Evolutionary conservation across 2,329 filamentous ascomycete species (phyloP), one percentile per base, ranked within the genome.

Genomic region (Aspergillus transmontanensis): DNA sequence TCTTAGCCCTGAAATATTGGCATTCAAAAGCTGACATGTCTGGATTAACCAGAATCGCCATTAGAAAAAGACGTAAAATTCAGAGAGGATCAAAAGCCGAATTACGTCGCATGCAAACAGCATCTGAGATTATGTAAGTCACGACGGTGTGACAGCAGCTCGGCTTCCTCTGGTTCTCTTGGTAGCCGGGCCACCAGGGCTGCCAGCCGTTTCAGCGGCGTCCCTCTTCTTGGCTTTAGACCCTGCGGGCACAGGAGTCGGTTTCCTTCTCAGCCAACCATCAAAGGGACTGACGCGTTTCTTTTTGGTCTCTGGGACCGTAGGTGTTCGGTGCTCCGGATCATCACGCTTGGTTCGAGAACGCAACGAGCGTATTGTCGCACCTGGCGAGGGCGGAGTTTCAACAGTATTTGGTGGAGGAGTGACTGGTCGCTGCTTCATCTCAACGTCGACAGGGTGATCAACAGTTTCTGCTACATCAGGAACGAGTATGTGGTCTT

Each of bases 281-380:
- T 76, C 74, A 64, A 81, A 81, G 3, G 79, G 78, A 61, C 77
- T 80, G 34, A 71, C 68, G 50, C 74, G 74, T 64, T 77, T 78
- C 56, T 68, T 73, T 58, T 70, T 72, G 26, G 68, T 66, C 30
- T 71, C 69, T 6, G 70, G 55, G 16, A 61, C 68, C 6, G 66
- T 63, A 26, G 73, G 73, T 10, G 72, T 73, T 21, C 60, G 65
- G 26, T 64, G 62, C n/a, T 72, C 72, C 11, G 63, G 21, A 28
- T 67, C 69, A 14, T 70, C 66, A 55, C 71, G 73, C 63, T 72
- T 74, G 54, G 66, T 60, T 32, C 72, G 71, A 34, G 75, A 71
- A 46, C 78, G 76, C 46, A 79, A 72, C 23, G 73, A 72, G 45
- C 76, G 77, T 34, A 68, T 60, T 6, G 72, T 73, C 36, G 70